Percentiles rank a stretch among this genome's conserved stretches.
These are phyloP conservation scores for Mycena rebaudengoi DNA, from an alignment of 768 basidiomycete genomes.

Conservation along the genomic window DNA sequence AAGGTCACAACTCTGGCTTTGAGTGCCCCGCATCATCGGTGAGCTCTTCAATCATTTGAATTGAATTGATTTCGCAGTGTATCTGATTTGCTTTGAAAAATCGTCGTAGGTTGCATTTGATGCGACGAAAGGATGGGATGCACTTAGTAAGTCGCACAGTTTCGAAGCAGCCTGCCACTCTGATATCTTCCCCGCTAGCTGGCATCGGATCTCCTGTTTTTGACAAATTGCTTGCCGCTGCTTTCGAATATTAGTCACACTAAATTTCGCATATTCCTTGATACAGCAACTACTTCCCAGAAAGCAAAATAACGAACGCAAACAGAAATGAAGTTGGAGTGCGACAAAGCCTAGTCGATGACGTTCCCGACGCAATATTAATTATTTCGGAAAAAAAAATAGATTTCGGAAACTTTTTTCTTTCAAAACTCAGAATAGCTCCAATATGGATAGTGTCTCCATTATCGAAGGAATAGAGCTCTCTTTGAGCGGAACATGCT, in stretches of 20 bases:
- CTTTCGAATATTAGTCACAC: not conserved
- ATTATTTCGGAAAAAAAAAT: too few species aligned
- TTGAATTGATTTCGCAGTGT: slow-evolving; percentile 1
- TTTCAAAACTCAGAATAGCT: too few species aligned
- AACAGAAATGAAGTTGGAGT: not conserved
- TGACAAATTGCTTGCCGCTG: not conserved
- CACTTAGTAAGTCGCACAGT: not conserved
- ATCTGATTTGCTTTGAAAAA: slow-evolving; percentile 2
- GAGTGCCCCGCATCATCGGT: not conserved
- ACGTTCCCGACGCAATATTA: too few species aligned
- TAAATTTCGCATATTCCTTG: not conserved
- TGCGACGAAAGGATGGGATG: slow-evolving; percentile 1
- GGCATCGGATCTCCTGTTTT: not conserved
- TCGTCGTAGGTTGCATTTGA: slow-evolving; percentile 8
- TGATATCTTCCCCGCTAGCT: not conserved
- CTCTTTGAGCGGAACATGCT: too few species aligned
- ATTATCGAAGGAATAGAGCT: too few species aligned
- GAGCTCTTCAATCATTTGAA: slow-evolving; percentile 1
- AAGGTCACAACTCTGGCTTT: slow-evolving; percentile 8
- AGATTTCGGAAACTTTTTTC: too few species aligned
- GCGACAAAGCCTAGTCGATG: too few species aligned
- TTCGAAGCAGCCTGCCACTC: not conserved
- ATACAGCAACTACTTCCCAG: not conserved
- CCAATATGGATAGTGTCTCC: too few species aligned
- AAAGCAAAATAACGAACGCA: not conserved